These are phyloP conservation scores for Phaeosphaeria sp. DNA, from an alignment of 2,329 filamentous ascomycete genomes.

Conservation along the genomic window DNA sequence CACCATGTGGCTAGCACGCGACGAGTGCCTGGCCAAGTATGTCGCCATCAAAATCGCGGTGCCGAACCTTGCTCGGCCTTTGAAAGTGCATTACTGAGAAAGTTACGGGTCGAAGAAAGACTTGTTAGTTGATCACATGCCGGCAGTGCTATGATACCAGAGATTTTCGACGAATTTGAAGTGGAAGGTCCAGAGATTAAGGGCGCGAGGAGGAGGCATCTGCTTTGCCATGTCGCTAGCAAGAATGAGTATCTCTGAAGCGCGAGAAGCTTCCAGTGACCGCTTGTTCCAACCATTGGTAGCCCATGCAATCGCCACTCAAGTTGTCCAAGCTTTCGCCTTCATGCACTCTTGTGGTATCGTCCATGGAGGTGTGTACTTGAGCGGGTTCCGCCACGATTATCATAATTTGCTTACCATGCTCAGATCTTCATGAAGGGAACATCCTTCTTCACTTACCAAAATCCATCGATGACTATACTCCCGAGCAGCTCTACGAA, in stretches of 20 bases:
- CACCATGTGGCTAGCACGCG: conserved; percentile 21
- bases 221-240: conserved; percentile 48
- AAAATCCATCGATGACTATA: conserved; percentile 8
- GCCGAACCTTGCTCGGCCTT: conserved; percentile 5
- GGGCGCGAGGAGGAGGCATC: conserved; percentile 26
- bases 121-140: not conserved
- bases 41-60: conserved; percentile 16
- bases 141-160: conserved; percentile 6
- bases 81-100: conserved; percentile 10
- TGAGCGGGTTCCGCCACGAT: not conserved
- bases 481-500: conserved; percentile 12
- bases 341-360: conserved; percentile 17
- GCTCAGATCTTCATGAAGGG: conserved; percentile 16
- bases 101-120: conserved; percentile 4
- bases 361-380: conserved; percentile 16
- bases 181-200: conserved; percentile 40
- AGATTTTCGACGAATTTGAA: conserved; percentile 42
- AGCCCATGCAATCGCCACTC: conserved; percentile 15
- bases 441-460: conserved; percentile 18
- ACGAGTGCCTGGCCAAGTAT: conserved; percentile 7
- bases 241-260: conserved; percentile 27
- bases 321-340: conserved; percentile 14
- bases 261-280: conserved; percentile 8
- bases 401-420: not conserved
- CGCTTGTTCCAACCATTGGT: conserved; percentile 12